phyloP scores from a whole-genome alignment of 352 stramenopile genomes.

The Achlya hypogyna region DNA sequence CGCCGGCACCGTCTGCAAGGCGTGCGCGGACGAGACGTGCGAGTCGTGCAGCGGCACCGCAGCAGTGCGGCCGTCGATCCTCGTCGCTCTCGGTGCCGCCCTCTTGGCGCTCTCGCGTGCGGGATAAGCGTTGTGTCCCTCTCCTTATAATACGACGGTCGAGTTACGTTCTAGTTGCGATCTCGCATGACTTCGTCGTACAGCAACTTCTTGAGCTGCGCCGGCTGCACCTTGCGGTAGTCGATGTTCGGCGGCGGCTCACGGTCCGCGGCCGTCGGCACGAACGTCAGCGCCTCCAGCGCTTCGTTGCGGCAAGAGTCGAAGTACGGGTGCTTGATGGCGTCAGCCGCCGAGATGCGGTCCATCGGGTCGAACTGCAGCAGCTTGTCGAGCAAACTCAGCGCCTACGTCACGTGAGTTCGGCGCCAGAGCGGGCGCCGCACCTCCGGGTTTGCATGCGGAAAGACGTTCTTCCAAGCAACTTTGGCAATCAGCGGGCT shows the following conservation, averaged over 20 bases:
- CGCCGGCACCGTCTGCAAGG: neutral
- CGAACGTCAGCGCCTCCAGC: conserved; percentile 45
- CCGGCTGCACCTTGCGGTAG: conserved; percentile 63
- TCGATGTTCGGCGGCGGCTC: conserved; percentile 58
- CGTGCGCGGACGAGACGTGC: conserved; percentile 1
- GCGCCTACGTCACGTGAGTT: conserved; percentile 23
- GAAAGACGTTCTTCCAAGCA: conserved; percentile 68
- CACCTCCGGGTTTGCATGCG: conserved; percentile 68
- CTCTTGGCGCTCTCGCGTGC: too few relatives aligned
- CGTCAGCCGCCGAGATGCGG: conserved; percentile 76
- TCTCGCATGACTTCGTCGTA: conserved; percentile 73
- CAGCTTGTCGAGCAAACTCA: conserved; percentile 80
- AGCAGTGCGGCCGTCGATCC: neutral
- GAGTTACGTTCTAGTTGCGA: neutral
- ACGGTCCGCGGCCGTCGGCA: conserved; percentile 13
- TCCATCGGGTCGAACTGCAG: conserved; percentile 82
- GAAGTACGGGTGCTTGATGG: conserved; percentile 86
- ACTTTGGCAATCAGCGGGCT: conserved; percentile 61
- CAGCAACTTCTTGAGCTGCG: conserved; percentile 65
- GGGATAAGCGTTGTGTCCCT: too few relatives aligned
- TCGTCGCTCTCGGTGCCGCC: neutral
- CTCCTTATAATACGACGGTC: too few relatives aligned
- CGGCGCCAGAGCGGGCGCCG: neutral
- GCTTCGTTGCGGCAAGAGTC: conserved; percentile 62
- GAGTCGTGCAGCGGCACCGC: neutral